Evolutionary conservation across 1,284 basidiomycete species (phyloP).

Genomic region (Stygiomarasmius scandens): DNA sequence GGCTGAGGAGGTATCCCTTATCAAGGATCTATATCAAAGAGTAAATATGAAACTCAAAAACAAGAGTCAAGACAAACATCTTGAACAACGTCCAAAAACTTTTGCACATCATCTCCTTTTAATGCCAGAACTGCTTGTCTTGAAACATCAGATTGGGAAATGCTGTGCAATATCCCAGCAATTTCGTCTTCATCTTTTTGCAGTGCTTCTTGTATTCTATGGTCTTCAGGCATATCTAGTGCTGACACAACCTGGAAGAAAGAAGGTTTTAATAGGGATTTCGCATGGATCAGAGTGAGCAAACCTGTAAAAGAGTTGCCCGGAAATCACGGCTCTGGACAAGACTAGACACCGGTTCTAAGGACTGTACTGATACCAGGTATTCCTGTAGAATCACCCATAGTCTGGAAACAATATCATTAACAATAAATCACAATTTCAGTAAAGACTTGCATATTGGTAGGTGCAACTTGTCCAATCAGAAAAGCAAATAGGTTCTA

Average conservation of each 20-base stretch:
- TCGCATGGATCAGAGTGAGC: no score
- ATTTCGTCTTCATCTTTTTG: background rate
- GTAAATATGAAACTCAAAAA: background rate
- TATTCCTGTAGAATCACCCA: background rate
- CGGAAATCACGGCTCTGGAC: constrained; percentile 1
- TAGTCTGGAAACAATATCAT: background rate
- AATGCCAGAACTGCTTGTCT: background rate
- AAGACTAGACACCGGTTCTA: background rate
- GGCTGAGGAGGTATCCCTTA: background rate
- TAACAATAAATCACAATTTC: no score
- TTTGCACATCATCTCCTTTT: constrained; percentile 3
- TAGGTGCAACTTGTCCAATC: background rate
- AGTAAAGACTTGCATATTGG: background rate
- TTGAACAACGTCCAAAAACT: constrained; percentile 4
- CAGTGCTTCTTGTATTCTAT: background rate
- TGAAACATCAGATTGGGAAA: constrained; percentile 1
- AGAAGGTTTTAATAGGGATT: no score
- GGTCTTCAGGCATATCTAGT: background rate
- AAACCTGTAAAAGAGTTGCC: constrained; percentile 1
- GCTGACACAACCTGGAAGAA: background rate
- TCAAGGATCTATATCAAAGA: background rate
- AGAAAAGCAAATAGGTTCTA: background rate
- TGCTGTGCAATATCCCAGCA: background rate
- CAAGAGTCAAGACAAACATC: background rate
- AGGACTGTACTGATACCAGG: background rate